Evolutionary conservation across 257 asterid genomes (phyloP).

Genomic region (Nicotiana obtusifolia): DNA sequence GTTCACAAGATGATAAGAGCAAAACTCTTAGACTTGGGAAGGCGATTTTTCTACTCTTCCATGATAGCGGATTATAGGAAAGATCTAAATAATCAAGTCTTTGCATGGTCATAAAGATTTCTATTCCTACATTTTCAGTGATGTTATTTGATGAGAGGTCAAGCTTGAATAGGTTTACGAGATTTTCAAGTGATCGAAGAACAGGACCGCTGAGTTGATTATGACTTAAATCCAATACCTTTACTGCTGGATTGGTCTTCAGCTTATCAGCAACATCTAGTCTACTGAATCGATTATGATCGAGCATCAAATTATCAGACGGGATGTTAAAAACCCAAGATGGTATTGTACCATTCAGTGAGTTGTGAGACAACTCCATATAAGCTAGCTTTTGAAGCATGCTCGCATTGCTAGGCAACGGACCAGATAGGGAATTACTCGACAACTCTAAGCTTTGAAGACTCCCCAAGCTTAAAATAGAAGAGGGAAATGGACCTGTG

Average conservation of each 20-base stretch:
- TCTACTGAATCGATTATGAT: not conserved
- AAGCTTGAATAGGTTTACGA: not conserved
- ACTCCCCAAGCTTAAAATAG: not conserved
- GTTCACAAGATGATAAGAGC: not conserved
- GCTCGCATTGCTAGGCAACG: not conserved
- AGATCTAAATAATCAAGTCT: not conserved
- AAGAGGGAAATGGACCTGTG: not conserved
- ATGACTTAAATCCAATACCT: not conserved
- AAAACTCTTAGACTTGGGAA: not conserved
- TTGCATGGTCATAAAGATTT: not conserved
- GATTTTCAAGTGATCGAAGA: not conserved
- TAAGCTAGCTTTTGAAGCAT: not conserved
- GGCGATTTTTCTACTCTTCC: not conserved
- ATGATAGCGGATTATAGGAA: not conserved
- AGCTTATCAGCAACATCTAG: not conserved
- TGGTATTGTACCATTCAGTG: not conserved
- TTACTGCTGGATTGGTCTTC: not conserved
- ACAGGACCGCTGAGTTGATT: not conserved
- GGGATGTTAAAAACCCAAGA: not conserved
- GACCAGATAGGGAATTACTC: not conserved
- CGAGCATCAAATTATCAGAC: not conserved
- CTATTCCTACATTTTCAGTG: not conserved
- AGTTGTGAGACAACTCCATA: not conserved
- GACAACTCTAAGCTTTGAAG: not conserved
- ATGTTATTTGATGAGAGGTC: slow-evolving; percentile 5